Evolutionary conservation across 768 basidiomycete genomes (phyloP).

Genomic region (Tylopilus subfusipes): DNA sequence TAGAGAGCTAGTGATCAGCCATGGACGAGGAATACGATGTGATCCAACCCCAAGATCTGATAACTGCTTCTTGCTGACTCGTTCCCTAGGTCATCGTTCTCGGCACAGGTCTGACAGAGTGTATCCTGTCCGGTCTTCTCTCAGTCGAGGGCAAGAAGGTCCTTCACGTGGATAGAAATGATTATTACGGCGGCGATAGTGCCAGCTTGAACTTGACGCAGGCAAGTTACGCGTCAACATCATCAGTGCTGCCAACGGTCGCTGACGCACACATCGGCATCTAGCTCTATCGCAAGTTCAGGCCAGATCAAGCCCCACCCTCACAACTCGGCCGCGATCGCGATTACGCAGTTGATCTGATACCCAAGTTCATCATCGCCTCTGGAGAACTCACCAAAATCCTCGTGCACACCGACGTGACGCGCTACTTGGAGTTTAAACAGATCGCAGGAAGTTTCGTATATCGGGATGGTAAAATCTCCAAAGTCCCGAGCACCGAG

Average conservation of each 20-base stretch:
- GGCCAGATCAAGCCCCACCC: conserved; percentile 70
- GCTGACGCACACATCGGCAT: conserved; percentile 21
- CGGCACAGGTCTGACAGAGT: conserved; percentile 97
- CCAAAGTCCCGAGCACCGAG: conserved; percentile 96
- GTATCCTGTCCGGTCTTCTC: conserved; percentile 94
- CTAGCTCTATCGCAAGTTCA: conserved; percentile 96
- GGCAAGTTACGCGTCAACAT: conserved; percentile 44
- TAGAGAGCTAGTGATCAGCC: conserved; percentile 25
- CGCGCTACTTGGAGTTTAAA: conserved; percentile 98
- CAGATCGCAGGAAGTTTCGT: conserved; percentile 99
- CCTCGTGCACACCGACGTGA: conserved; percentile 98
- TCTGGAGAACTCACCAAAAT: conserved; percentile 97
- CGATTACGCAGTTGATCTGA: conserved; percentile 96
- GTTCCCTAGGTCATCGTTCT: conserved; percentile 73
- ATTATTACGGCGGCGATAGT: conserved; percentile 98
- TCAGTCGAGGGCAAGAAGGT: conserved; percentile 99
- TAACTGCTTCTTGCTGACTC: conserved; percentile 15
- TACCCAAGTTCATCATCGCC: conserved; percentile 99
- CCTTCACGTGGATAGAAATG: conserved; percentile 97
- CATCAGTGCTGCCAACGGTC: neutral
- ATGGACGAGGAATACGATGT: conserved; percentile 99
- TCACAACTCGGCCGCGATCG: conserved; percentile 90
- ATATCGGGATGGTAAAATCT: conserved; percentile 93
- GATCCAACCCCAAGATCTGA: conserved; percentile 23
- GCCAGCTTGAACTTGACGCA: conserved; percentile 97